Conservation (phyloP, 2,329 filamentous ascomycete genomes). For the Pseudocercospora fijiensis region DNA sequence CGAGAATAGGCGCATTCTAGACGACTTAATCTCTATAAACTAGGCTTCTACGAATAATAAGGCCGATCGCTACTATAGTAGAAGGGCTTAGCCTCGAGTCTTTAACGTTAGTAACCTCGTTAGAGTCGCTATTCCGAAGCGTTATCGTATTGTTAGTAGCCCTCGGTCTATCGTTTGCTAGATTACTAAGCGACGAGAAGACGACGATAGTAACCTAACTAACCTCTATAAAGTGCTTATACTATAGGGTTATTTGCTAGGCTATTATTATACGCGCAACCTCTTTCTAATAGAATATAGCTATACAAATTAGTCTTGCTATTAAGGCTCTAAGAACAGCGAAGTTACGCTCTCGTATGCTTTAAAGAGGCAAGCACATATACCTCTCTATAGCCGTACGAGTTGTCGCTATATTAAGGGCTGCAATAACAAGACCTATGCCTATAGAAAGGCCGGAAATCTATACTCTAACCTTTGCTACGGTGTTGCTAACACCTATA, state of each 20-base stretch:
- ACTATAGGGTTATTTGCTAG: background rate
- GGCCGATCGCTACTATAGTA: background rate
- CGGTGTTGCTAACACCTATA: background rate
- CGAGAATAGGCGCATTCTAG: background rate
- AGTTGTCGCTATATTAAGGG: background rate
- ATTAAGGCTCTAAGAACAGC: too few relatives aligned
- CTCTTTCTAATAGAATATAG: background rate
- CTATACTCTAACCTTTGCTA: background rate
- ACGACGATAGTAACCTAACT: background rate
- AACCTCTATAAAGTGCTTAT: background rate
- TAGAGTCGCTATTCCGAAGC: background rate
- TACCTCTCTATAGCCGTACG: background rate
- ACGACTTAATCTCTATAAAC: background rate
- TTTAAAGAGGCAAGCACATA: background rate
- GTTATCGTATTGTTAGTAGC: background rate
- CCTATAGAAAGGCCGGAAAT: background rate
- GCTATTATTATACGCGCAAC: background rate
- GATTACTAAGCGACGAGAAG: background rate
- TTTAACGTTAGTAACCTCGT: background rate
- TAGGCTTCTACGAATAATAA: background rate
- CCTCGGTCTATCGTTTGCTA: background rate
- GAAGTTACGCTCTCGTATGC: background rate
- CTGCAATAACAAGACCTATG: background rate
- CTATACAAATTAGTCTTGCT: too few relatives aligned
- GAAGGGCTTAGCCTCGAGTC: background rate